Conservation (phyloP, 805 yeast species). For the Barnettozyma sucrosica region DNA sequence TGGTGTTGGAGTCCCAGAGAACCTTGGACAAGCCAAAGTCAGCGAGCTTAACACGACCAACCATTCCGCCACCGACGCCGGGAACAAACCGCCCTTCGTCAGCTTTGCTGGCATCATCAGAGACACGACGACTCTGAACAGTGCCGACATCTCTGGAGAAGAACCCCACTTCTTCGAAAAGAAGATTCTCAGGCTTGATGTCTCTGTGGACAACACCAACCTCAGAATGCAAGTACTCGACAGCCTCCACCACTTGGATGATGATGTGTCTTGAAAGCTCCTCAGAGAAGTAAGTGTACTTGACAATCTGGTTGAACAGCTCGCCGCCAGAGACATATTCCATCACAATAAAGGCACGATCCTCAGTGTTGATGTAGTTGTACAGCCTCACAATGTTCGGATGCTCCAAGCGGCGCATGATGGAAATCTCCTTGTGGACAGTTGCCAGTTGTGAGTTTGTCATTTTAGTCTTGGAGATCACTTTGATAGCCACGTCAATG, state of each 20-base stretch:
- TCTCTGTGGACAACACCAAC: slow-evolving; percentile 81
- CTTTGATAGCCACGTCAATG: slow-evolving; percentile 42
- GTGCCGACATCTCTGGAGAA: slow-evolving; percentile 34
- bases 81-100: slow-evolving; percentile 86
- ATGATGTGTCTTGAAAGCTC: slow-evolving; percentile 60
- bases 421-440: slow-evolving; percentile 73
- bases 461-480: slow-evolving; percentile 64
- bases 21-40: slow-evolving; percentile 94
- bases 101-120: slow-evolving; percentile 65
- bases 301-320: slow-evolving; percentile 60
- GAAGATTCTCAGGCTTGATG: slow-evolving; percentile 73
- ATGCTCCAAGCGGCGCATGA: slow-evolving; percentile 61
- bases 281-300: slow-evolving; percentile 60
- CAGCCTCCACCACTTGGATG: slow-evolving; percentile 56
- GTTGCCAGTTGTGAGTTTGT: slow-evolving; percentile 57
- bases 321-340: slow-evolving; percentile 79
- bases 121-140: slow-evolving; percentile 37
- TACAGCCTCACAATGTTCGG: slow-evolving; percentile 60
- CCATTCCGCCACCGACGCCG: slow-evolving; percentile 87
- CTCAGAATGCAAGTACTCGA: slow-evolving; percentile 63
- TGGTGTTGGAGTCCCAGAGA: slow-evolving; percentile 70
- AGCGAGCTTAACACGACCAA: slow-evolving; percentile 85
- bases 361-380: slow-evolving; percentile 58
- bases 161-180: slow-evolving; percentile 55
- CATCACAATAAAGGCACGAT: slow-evolving; percentile 62